Conservation (phyloP, 2,329 filamentous ascomycete genomes). For the Septoria petroselini region DNA sequence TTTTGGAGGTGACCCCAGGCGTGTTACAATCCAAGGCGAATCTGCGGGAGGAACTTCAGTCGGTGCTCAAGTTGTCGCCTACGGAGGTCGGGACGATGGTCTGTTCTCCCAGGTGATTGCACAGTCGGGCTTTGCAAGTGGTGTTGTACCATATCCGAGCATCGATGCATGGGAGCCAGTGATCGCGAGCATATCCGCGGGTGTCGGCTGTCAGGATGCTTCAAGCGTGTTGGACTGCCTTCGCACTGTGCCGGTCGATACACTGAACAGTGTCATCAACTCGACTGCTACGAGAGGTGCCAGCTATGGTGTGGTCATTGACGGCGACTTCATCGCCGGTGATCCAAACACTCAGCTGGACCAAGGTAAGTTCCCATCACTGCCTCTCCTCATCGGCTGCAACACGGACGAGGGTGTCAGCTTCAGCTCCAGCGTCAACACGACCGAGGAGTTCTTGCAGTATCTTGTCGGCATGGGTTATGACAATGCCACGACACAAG, state of each 20-base stretch:
- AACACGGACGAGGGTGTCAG: slow-evolving; percentile 33
- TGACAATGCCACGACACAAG: slow-evolving; percentile 37
- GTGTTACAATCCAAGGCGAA: slow-evolving; percentile 33
- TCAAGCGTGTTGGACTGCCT: slow-evolving; percentile 40
- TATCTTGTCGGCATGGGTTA: slow-evolving; percentile 24
- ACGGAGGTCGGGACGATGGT: slow-evolving; percentile 53
- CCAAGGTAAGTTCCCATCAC: slow-evolving; percentile 29
- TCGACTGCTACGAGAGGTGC: slow-evolving; percentile 25
- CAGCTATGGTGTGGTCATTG: slow-evolving; percentile 26
- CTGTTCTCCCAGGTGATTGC: slow-evolving; percentile 55
- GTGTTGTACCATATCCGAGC: slow-evolving; percentile 17
- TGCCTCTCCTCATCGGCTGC: slow-evolving; percentile 31
- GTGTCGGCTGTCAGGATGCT: slow-evolving; percentile 23
- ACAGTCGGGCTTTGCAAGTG: slow-evolving; percentile 47
- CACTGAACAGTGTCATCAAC: slow-evolving; percentile 31
- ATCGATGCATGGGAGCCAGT: slow-evolving; percentile 29
- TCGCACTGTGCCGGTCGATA: slow-evolving; percentile 21
- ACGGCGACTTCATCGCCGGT: slow-evolving; percentile 31
- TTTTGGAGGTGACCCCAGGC: slow-evolving; percentile 31
- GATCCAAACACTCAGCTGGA: slow-evolving; percentile 24
- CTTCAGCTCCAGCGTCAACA: slow-evolving; percentile 30
- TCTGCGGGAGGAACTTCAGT: slow-evolving; percentile 45
- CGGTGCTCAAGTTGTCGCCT: slow-evolving; percentile 52
- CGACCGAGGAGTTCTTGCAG: slow-evolving; percentile 26
- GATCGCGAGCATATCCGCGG: slow-evolving; percentile 31